Conservation (phyloP, 2,329 filamentous ascomycete species). For the Fusarium sp. region DNA sequence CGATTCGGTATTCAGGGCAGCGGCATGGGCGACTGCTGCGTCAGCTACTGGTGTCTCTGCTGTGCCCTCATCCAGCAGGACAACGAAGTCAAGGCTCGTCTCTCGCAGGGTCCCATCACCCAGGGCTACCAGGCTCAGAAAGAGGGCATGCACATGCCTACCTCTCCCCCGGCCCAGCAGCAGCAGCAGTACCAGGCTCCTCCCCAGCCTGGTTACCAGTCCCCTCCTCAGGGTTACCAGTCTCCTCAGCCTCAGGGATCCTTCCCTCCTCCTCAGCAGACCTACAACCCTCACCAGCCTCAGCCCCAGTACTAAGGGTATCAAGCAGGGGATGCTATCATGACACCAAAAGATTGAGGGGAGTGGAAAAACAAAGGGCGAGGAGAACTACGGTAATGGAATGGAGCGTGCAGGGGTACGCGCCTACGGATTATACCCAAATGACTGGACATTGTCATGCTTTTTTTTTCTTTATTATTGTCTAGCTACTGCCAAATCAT, state of each 20-base stretch:
- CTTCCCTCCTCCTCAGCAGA: conserved; percentile 38
- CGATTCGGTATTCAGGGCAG: conserved; percentile 65
- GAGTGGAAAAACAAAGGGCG: neutral
- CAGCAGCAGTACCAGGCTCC: conserved; percentile 21
- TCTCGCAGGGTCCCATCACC: conserved; percentile 43
- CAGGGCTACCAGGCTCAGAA: conserved; percentile 53
- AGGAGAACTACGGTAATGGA: neutral
- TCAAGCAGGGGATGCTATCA: neutral
- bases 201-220: conserved; percentile 30
- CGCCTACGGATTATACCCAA: conserved; percentile 41
- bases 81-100: conserved; percentile 59
- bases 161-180: conserved; percentile 30
- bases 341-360: conserved; percentile 11
- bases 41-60: conserved; percentile 67
- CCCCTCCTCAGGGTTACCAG: conserved; percentile 33
- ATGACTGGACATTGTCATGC: conserved; percentile 31
- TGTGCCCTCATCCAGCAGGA: conserved; percentile 70
- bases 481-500: neutral
- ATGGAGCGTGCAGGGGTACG: conserved; percentile 25
- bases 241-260: conserved; percentile 39
- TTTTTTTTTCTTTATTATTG: neutral
- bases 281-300: conserved; percentile 41
- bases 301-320: conserved; percentile 37
- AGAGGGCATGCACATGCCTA: conserved; percentile 53
- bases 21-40: conserved; percentile 61